Percentiles rank a stretch among this genome's conserved stretches.
These are phyloP conservation scores for Lodderomyces theae DNA, from an alignment of 1,139 yeast species.

Conservation along the genomic window DNA sequence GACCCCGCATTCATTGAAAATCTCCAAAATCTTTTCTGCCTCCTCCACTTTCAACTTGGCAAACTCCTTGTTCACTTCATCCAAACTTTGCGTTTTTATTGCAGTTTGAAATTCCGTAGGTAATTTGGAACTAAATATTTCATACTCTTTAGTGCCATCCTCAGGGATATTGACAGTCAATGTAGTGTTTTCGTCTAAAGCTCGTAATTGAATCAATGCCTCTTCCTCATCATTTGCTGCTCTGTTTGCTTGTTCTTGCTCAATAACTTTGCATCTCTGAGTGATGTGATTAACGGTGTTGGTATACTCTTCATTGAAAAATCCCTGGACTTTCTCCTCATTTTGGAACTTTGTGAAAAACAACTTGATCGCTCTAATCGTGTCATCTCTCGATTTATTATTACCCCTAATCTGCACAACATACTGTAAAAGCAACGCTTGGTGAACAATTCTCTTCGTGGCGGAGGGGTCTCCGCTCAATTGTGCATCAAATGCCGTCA, in stretches of 20 bases:
- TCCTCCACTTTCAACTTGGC: conserved; percentile 72
- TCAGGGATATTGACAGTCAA: conserved; percentile 72
- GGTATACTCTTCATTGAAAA: conserved; percentile 71
- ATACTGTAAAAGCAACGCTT: conserved; percentile 79
- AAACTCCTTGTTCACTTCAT: conserved; percentile 79
- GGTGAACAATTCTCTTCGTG: conserved; percentile 69
- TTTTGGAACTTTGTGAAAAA: conserved; percentile 66
- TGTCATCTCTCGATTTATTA: conserved; percentile 29
- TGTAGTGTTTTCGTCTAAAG: conserved; percentile 81
- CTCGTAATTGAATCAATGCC: conserved; percentile 80
- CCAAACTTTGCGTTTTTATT: conserved; percentile 65
- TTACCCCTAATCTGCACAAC: conserved; percentile 58
- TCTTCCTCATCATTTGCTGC: conserved; percentile 68
- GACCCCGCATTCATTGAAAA: conserved; percentile 78
- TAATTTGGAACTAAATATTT: conserved; percentile 51
- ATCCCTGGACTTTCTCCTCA: conserved; percentile 54
- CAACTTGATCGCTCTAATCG: conserved; percentile 57
- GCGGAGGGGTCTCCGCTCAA: conserved; percentile 53
- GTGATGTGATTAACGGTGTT: conserved; percentile 71
- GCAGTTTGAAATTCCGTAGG: conserved; percentile 72
- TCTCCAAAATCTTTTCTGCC: conserved; percentile 74
- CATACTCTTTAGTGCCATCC: conserved; percentile 51
- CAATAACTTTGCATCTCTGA: conserved; percentile 67
- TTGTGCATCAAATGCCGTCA: conserved; percentile 88
- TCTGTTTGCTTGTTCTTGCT: conserved; percentile 38